Conservation (phyloP, 345 rosid genomes). For the Citrus sp. region DNA sequence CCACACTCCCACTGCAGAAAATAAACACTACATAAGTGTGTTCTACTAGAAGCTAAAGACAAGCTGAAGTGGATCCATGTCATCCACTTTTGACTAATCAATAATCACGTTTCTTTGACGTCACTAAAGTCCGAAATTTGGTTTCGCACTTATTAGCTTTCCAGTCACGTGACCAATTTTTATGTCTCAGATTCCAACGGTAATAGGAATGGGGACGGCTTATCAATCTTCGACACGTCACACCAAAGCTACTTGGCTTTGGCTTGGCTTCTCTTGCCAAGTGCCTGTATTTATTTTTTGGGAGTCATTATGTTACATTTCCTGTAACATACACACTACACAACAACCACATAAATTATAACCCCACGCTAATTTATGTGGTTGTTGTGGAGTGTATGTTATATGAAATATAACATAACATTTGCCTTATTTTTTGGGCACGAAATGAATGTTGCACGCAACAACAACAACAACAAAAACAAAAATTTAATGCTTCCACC, state of each 20-base stretch:
- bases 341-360: too few relatives aligned
- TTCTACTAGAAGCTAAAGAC: not conserved
- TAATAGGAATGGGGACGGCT: too few relatives aligned
- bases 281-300: not conserved
- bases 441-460: not conserved
- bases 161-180: slow-evolving; percentile 2
- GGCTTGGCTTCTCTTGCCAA: not conserved
- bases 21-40: too few relatives aligned
- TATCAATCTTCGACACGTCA: not conserved
- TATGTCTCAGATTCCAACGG: too few relatives aligned
- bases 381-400: fast-evolving
- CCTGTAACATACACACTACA: fast-evolving
- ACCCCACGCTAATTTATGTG: fast-evolving
- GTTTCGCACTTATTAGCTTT: not conserved
- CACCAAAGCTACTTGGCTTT: not conserved
- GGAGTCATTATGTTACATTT: fast-evolving
- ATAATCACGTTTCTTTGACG: not conserved
- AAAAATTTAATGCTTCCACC: not conserved
- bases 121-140: not conserved
- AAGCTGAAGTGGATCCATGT: slow-evolving; percentile 31
- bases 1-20: too few relatives aligned
- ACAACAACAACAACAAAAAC: too few relatives aligned
- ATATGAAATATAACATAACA: too few relatives aligned
- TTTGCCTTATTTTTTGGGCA: not conserved
- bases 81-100: slow-evolving; percentile 10